phyloP scores from a whole-genome alignment of 164 flowering plant genomes.

The Umbilicus rupestris region DNA sequence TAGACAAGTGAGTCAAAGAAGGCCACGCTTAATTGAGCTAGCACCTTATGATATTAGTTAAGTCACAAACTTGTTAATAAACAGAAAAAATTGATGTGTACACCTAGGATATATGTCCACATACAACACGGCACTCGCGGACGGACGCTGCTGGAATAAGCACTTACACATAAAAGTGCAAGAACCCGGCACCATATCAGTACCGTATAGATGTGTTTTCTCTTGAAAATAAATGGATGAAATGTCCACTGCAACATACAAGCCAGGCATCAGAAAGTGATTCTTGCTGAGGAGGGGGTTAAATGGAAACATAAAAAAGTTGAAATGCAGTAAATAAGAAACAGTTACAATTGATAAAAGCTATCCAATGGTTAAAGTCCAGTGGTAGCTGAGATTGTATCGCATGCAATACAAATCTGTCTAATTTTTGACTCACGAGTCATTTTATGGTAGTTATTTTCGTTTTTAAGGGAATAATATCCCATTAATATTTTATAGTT shows the following conservation, averaged over 20 bases:
- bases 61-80: no score
- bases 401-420: background rate
- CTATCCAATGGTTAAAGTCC: background rate
- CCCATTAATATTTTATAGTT: background rate
- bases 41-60: background rate
- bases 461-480: background rate
- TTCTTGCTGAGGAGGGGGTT: no score
- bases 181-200: conserved; percentile 94
- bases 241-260: conserved; percentile 86
- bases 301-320: background rate
- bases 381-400: background rate
- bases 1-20: background rate
- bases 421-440: background rate
- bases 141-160: background rate
- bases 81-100: background rate
- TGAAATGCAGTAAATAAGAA: background rate
- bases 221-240: conserved; percentile 86
- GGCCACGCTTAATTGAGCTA: background rate
- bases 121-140: background rate
- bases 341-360: background rate
- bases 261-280: background rate
- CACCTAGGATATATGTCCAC: background rate
- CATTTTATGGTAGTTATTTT: no score
- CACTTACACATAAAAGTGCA: conserved; percentile 80
- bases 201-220: conserved; percentile 90